Evolutionary conservation across 495 filamentous ascomycete species (phyloP).

Genomic region (Annulohypoxylon nitens): DNA sequence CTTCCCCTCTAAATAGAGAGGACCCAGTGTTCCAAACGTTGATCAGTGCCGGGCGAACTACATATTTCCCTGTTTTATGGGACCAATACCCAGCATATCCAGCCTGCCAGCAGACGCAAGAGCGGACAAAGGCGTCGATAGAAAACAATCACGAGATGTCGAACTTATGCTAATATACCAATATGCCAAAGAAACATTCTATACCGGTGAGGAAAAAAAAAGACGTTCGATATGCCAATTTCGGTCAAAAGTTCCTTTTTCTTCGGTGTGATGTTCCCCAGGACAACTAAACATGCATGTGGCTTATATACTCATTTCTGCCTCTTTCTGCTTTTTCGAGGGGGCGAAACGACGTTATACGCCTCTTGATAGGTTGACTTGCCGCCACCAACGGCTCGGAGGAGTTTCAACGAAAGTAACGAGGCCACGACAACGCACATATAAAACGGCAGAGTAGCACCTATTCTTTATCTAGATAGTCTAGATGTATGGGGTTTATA

Average conservation of each 20-base stretch:
- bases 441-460: constrained; percentile 33
- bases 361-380: constrained; percentile 35
- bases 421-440: constrained; percentile 43
- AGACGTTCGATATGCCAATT: background rate
- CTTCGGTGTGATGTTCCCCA: background rate
- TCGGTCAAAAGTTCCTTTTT: constrained; percentile 2
- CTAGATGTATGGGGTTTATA: constrained; percentile 23
- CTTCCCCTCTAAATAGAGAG: constrained; percentile 30
- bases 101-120: background rate
- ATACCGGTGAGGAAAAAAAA: constrained; percentile 1
- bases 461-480: constrained; percentile 17
- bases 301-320: constrained; percentile 20
- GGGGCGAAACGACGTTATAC: background rate
- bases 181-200: constrained; percentile 14
- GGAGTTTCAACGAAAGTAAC: constrained; percentile 37
- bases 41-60: constrained; percentile 43
- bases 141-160: constrained; percentile 9
- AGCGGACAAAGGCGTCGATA: constrained; percentile 31
- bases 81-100: constrained; percentile 24
- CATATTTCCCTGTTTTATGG: constrained; percentile 33
- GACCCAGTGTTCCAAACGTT: constrained; percentile 31
- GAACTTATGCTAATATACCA: background rate
- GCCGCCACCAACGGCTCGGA: constrained; percentile 35
- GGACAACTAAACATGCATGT: background rate
- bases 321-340: constrained; percentile 5